Base-by-base conservation (phyloP, 495 filamentous ascomycete genomes). In the Aspergillus biplanus region DNA sequence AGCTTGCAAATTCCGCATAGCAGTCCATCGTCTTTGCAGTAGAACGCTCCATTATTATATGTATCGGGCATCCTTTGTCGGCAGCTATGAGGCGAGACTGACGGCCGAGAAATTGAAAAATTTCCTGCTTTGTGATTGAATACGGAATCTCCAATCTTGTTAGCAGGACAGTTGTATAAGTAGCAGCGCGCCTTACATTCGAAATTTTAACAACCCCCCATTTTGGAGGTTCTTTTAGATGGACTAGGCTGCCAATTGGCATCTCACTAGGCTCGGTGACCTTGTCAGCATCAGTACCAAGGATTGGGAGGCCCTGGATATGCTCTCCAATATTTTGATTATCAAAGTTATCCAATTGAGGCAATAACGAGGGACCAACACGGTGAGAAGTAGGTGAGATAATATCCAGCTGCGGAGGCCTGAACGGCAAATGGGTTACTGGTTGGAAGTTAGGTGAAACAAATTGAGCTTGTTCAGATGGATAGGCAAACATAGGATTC, bases 41-140 rank as follows among this genome's bases (percentile, higher is more conserved):
- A 0, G 85, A 78, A 7, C 90, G 87, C 55, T 94, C 91, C 89
- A 95, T 92, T 65, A 92, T 90, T 63, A 95, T 92, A 66, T 95
- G 91, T 9, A 93, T 75, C 0, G 89, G 80, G 56, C 86, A 87
- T 6, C 87, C 80, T 2, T 73, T 65, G 50, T 86, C 83, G 48
- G 79, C 77, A 35, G 67, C 59, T 42, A 89, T 73, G 42, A 91
- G 74, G 15, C 78, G 81, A 0, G 88, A 83, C 62, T 83, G 83
- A n/a, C 85, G 83, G n/a, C 90, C 90, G 11, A 92, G 74, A 68
- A 91, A 85, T 12, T 89, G 87, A 35, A 84, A 74, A 21, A 93
- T 80, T 64, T 93, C 89, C 7, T 82, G 64, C n/a, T 87, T 88
- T 4, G 83, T 87, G 35, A 89, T 78, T 4, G 75, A 71, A 65